Conservation (phyloP, 2,329 filamentous ascomycete genomes). For the Talaromyces sp. region DNA sequence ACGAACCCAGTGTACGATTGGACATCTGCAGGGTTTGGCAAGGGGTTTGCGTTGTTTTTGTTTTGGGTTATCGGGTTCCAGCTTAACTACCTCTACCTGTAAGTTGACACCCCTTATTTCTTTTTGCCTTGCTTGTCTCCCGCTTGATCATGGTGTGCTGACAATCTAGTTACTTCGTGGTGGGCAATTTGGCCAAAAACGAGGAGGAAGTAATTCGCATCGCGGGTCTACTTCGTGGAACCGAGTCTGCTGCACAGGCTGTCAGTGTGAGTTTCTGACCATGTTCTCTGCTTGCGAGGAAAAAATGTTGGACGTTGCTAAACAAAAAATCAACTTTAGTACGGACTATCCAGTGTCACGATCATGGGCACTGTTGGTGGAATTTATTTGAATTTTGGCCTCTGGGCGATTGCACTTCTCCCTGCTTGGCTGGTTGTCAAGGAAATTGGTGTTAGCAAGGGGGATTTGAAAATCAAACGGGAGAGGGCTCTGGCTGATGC, state of each 20-base stretch:
- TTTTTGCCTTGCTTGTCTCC: background rate
- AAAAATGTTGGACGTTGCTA: background rate
- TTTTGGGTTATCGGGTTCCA: slow-evolving; percentile 65
- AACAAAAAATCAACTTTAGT: slow-evolving; percentile 30
- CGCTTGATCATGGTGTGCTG: background rate
- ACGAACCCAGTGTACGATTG: slow-evolving; percentile 62
- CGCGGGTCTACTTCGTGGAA: slow-evolving; percentile 62
- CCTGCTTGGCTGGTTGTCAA: slow-evolving; percentile 64
- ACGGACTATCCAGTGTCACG: slow-evolving; percentile 58
- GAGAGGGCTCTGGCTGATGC: slow-evolving; percentile 11
- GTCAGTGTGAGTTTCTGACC: slow-evolving; percentile 48
- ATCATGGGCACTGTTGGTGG: slow-evolving; percentile 61
- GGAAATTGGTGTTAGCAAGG: slow-evolving; percentile 43
- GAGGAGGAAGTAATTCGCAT: slow-evolving; percentile 63
- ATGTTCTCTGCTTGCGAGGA: background rate
- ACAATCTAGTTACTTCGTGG: slow-evolving; percentile 59
- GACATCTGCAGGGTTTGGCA: slow-evolving; percentile 58
- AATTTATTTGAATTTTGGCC: slow-evolving; percentile 64
- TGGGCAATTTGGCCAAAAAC: slow-evolving; percentile 58
- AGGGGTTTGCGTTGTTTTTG: slow-evolving; percentile 61
- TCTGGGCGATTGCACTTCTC: slow-evolving; percentile 60
- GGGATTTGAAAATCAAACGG: slow-evolving; percentile 24
- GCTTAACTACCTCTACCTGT: slow-evolving; percentile 68
- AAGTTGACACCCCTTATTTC: slow-evolving; percentile 19
- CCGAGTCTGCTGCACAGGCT: slow-evolving; percentile 68